Conservation (phyloP, 345 rosid genomes). For the Erysimum cheiranthoides region DNA sequence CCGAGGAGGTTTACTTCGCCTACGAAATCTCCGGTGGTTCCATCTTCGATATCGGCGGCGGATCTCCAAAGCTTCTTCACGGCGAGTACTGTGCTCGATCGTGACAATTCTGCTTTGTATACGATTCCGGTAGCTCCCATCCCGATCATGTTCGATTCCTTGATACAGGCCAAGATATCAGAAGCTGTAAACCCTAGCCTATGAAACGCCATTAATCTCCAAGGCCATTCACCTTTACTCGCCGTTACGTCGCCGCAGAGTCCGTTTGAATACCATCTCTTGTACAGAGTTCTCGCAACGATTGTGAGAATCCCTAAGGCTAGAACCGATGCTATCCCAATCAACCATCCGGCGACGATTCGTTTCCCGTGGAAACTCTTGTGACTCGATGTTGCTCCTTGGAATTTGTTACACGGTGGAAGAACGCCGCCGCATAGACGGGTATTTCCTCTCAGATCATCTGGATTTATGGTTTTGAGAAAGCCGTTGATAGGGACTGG, state of each 20-base stretch:
- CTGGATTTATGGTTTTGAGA: conserved; percentile 77
- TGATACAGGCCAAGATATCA: conserved; percentile 74
- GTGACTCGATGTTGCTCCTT: conserved; percentile 44
- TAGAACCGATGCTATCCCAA: conserved; percentile 64
- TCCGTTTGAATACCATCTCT: conserved; percentile 59
- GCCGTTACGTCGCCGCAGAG: conserved; percentile 60
- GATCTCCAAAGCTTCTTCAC: conserved; percentile 93
- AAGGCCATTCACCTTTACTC: conserved; percentile 81
- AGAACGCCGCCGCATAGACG: conserved; percentile 87
- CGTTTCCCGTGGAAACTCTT: conserved; percentile 57
- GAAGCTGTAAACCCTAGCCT: conserved; percentile 78
- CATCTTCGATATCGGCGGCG: conserved; percentile 67
- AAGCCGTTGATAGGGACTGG: conserved; percentile 81
- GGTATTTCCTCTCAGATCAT: conserved; percentile 68
- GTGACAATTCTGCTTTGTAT: conserved; percentile 75
- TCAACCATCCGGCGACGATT: conserved; percentile 65
- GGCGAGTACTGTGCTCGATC: conserved; percentile 62
- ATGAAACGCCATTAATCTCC: conserved; percentile 93
- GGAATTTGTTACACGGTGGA: conserved; percentile 68
- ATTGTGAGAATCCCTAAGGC: conserved; percentile 58
- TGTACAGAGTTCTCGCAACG: conserved; percentile 53
- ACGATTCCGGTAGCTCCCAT: conserved; percentile 95
- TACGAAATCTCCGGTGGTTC: conserved; percentile 65
- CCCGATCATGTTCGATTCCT: conserved; percentile 83
- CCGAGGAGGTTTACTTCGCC: conserved; percentile 88